phyloP scores from a whole-genome alignment of 352 stramenopile genomes.

The Paralagenidium karlingii region DNA sequence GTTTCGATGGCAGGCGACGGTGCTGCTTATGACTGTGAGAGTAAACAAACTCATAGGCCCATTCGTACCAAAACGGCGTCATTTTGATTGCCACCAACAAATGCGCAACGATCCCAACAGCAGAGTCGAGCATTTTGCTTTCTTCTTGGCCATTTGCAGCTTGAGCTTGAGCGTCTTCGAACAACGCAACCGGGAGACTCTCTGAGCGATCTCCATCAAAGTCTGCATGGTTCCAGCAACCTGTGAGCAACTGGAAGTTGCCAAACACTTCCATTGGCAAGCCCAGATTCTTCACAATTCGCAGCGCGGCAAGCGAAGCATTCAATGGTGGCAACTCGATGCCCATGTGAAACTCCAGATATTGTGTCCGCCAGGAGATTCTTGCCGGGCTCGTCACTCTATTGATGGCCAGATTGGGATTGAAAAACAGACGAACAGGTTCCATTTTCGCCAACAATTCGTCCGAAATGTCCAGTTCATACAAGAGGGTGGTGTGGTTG shows the following conservation, averaged over 20 bases:
- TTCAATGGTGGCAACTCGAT: slow-evolving; percentile 62
- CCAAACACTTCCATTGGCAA: slow-evolving; percentile 46
- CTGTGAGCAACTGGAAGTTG: slow-evolving; percentile 57
- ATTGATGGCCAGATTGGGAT: slow-evolving; percentile 23
- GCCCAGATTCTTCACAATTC: slow-evolving; percentile 32
- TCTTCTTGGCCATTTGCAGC: background rate
- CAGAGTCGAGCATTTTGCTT: slow-evolving; percentile 16
- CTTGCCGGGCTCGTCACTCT: slow-evolving; percentile 14
- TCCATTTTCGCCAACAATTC: slow-evolving; percentile 28
- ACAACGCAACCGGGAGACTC: background rate
- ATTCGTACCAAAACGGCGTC: slow-evolving; percentile 70
- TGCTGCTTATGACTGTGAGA: background rate
- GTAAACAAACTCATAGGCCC: slow-evolving; percentile 42
- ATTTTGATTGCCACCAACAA: slow-evolving; percentile 53
- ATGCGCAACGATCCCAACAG: slow-evolving; percentile 41
- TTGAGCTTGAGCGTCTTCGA: slow-evolving; percentile 1
- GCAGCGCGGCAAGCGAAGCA: slow-evolving; percentile 31
- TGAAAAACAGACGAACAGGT: slow-evolving; percentile 43
- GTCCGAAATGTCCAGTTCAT: too few relatives aligned
- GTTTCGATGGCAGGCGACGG: slow-evolving; percentile 10
- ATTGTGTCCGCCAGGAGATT: slow-evolving; percentile 33
- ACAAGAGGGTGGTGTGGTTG: too few relatives aligned
- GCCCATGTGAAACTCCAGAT: slow-evolving; percentile 61
- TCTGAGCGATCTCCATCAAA: background rate
- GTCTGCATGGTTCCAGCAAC: slow-evolving; percentile 30